Evolutionary conservation across 176 grass and related monocot species (phyloP), one percentile per base, ranked within the genome.

Genomic region (Zea luxurians): DNA sequence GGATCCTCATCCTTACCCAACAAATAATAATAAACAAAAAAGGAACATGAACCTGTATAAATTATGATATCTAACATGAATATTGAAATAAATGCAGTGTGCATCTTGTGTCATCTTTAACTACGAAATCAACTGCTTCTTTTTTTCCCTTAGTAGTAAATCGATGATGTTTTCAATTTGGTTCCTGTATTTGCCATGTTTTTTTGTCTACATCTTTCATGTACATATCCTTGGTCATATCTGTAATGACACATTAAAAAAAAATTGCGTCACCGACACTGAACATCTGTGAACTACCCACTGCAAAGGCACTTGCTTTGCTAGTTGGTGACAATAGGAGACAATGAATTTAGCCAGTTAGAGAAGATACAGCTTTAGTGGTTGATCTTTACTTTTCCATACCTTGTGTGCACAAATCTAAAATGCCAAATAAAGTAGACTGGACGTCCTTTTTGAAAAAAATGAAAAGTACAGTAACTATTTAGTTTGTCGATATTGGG

Each of bases 41-140:
- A 50, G 7, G 75, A 77, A 8, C 42, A 16, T 11, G 13, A 27
- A 21, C n/a, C 10, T 48, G 42, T 68, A 43, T 44, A 48, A 70
- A 80, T 42, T 27, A 41, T 53, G 36, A 12, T 57, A 83, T 74
- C 46, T 46, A 13, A 83, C 55, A 17, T 55, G 7, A 71, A 37
- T 64, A 2, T 62, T 15, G 15, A 44, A 78, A 67, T 12, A 48
- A 48, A 43, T 72, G n/a, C 13, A 34, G 34, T 70, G 43, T 70
- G 54, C 50, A 34, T 68, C 49, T 45, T 67, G 48, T 73, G 21
- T 55, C 65, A 7, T 43, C 27, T 64, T 73, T 21, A 64, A 17
- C 36, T 38, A 4, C 44, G 4, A 13, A 27, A 18, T 27, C 10
- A n/a, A 16, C 48, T 18, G 2, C 3, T 43, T 37, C 47, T 66